Percentiles rank a stretch among this genome's conserved stretches.
Evolutionary conservation across 140 eudicot genomes (phyloP).

Genomic region (Cichorium intybus): DNA sequence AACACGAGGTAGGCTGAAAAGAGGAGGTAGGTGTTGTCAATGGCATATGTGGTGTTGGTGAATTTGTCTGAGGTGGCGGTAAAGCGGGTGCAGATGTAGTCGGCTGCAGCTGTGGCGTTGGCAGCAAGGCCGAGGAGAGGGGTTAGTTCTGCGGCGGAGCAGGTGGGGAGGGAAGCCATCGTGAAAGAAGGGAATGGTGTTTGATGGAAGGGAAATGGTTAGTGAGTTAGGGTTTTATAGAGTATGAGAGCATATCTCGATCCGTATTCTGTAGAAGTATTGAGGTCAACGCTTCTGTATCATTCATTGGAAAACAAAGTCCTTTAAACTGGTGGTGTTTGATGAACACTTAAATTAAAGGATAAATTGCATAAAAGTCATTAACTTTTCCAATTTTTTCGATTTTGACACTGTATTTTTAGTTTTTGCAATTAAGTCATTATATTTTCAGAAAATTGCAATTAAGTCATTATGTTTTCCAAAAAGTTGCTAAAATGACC

Average conservation of each 20-base stretch:
- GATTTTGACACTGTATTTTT: no score
- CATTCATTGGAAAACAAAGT: not conserved
- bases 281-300: slow-evolving; percentile 21
- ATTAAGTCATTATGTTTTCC: no score
- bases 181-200: not conserved
- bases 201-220: slow-evolving; percentile 14
- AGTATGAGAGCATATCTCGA: not conserved
- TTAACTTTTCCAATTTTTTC: no score
- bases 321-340: not conserved
- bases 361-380: no score
- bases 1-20: slow-evolving; percentile 76
- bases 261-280: not conserved
- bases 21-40: slow-evolving; percentile 71
- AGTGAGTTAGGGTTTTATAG: slow-evolving; percentile 19
- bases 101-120: slow-evolving; percentile 56
- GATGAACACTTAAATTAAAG: not conserved
- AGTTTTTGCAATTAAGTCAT: no score
- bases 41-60: slow-evolving; percentile 51
- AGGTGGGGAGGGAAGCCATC: slow-evolving; percentile 40
- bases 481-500: no score
- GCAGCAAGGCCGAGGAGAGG: slow-evolving; percentile 54
- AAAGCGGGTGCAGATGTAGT: slow-evolving; percentile 57
- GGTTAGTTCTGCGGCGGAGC: slow-evolving; percentile 55
- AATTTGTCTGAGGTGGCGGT: slow-evolving; percentile 26
- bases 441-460: no score